Conservation (phyloP, 177 flowering plant species). For the Vitis hybrid region DNA sequence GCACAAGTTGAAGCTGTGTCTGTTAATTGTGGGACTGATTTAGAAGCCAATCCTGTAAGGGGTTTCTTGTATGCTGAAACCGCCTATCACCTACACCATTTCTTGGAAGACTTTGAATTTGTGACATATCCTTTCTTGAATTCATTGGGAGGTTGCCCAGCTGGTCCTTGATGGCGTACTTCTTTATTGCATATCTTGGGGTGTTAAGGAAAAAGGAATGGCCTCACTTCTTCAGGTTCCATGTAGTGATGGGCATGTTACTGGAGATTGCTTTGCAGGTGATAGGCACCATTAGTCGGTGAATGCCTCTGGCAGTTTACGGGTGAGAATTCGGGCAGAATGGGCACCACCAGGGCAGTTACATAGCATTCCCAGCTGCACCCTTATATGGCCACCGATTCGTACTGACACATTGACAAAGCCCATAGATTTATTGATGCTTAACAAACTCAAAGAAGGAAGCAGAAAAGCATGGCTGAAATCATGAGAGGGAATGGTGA, state of each 20-base stretch:
- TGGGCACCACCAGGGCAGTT: too few relatives aligned
- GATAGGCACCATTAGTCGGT: slow-evolving; percentile 58
- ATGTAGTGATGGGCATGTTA: slow-evolving; percentile 83
- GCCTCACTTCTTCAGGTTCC: slow-evolving; percentile 96
- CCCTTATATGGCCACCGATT: too few relatives aligned
- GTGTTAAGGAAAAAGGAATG: slow-evolving; percentile 81
- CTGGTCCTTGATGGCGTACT: slow-evolving; percentile 79
- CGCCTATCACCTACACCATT: slow-evolving; percentile 76
- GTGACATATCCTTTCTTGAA: slow-evolving; percentile 66
- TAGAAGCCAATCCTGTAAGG: too few relatives aligned
- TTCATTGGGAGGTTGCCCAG: slow-evolving; percentile 63
- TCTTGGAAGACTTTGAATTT: slow-evolving; percentile 65
- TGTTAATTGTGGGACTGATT: too few relatives aligned
- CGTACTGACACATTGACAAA: too few relatives aligned
- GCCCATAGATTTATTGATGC: too few relatives aligned
- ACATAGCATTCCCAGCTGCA: too few relatives aligned
- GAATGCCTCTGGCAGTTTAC: slow-evolving; percentile 66
- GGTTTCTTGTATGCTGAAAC: too few relatives aligned
- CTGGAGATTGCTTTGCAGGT: slow-evolving; percentile 74
- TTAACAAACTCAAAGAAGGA: slow-evolving; percentile 28
- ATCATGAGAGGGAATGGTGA: slow-evolving; percentile 23
- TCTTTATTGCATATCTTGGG: slow-evolving; percentile 66
- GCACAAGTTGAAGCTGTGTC: too few relatives aligned
- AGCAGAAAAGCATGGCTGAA: slow-evolving; percentile 55
- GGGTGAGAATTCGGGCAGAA: too few relatives aligned